Evolutionary conservation across 192 early-diverging fungal species (phyloP).

Genomic region (Piromyces finnis): DNA sequence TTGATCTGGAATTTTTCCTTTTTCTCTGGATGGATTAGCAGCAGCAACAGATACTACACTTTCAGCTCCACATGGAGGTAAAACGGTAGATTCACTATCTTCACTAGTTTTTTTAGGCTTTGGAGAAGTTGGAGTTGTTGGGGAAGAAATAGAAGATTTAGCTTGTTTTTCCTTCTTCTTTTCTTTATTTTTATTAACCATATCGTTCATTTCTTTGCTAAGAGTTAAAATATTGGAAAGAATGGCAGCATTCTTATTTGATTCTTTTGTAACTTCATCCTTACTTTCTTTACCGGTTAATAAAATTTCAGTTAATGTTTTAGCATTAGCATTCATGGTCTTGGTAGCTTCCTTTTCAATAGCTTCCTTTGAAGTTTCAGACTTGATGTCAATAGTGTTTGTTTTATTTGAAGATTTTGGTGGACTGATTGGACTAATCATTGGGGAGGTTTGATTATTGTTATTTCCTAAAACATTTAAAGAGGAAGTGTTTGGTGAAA

Average conservation of each 20-base stretch:
- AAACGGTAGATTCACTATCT: not conserved
- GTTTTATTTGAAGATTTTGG: not conserved
- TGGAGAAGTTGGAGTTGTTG: not conserved
- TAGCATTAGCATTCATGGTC: not conserved
- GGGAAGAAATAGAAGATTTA: not conserved
- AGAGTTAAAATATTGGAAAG: not conserved
- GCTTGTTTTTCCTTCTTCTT: not conserved
- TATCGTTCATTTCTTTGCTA: not conserved
- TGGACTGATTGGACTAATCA: not conserved
- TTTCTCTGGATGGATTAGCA: not conserved
- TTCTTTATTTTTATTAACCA: not conserved
- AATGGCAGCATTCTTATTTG: not conserved
- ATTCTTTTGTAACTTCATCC: not conserved
- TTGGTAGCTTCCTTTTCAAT: not conserved
- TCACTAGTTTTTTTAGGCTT: not conserved
- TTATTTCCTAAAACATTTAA: not conserved
- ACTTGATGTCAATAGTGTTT: too few species aligned
- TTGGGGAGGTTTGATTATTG: not conserved
- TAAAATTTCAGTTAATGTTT: not conserved
- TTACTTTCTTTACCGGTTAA: not conserved
- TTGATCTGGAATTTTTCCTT: not conserved
- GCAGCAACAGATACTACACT: not conserved
- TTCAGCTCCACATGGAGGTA: not conserved
- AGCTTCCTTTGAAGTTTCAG: too few species aligned
- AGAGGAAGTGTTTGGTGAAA: not conserved